Conservation (phyloP, 2,329 filamentous ascomycete genomes). For the Tolypocladium inflatum region DNA sequence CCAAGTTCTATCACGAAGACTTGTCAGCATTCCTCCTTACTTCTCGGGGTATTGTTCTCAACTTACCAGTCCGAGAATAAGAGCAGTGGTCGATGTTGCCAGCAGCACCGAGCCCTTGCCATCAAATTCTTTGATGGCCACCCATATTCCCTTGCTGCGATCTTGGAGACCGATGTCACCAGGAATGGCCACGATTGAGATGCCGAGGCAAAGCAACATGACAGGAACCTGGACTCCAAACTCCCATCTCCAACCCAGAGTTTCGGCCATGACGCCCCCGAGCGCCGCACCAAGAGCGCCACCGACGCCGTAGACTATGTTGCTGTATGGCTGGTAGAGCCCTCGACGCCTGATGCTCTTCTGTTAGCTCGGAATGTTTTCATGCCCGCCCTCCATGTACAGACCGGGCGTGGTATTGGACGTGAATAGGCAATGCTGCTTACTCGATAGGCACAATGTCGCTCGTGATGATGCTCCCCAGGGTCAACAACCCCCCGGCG, state of each 20-base stretch:
- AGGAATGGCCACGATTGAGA: constrained; percentile 40
- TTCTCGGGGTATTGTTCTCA: neutral
- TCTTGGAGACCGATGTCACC: constrained; percentile 38
- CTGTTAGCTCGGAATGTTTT: neutral
- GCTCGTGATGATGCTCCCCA: constrained; percentile 64
- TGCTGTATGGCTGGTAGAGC: constrained; percentile 62
- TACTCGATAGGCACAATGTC: constrained; percentile 66
- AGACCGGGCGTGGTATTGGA: neutral
- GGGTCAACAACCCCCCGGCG: constrained; percentile 59
- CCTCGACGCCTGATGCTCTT: constrained; percentile 37
- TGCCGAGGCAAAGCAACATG: constrained; percentile 33
- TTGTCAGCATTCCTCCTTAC: neutral
- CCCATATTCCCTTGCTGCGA: constrained; percentile 30
- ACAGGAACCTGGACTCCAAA: constrained; percentile 53
- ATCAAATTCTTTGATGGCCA: constrained; percentile 48
- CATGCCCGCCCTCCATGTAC: neutral
- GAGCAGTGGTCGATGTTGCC: constrained; percentile 41
- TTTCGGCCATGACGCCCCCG: constrained; percentile 60
- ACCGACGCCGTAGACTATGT: constrained; percentile 51
- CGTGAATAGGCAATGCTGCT: constrained; percentile 13
- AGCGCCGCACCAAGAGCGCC: constrained; percentile 55
- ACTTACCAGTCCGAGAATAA: constrained; percentile 49
- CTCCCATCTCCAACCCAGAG: constrained; percentile 64
- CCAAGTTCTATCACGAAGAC: constrained; percentile 36
- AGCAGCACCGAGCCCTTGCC: constrained; percentile 43